phyloP scores from a whole-genome alignment of 2,329 filamentous ascomycete genomes.

The Aspergillus novoparasiticus region DNA sequence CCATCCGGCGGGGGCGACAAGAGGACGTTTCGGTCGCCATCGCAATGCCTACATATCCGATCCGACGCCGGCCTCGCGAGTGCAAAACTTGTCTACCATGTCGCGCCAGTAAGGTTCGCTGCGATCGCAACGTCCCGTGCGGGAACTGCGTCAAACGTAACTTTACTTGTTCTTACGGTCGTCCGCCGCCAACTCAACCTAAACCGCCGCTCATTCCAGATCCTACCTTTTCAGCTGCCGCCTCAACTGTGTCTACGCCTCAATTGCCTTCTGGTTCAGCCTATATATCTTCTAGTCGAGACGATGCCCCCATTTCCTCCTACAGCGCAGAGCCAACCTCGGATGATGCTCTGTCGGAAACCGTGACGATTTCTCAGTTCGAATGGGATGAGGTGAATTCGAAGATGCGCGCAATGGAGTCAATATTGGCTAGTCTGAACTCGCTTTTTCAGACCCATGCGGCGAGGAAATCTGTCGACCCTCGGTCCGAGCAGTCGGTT shows the following conservation, averaged over 20 bases:
- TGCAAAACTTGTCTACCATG: constrained; percentile 54
- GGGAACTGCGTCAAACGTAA: constrained; percentile 46
- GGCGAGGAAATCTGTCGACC: constrained; percentile 20
- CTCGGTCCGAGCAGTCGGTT: constrained; percentile 11
- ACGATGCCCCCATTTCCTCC: constrained; percentile 15
- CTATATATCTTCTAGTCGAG: constrained; percentile 16
- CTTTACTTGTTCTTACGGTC: constrained; percentile 42
- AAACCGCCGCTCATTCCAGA: constrained; percentile 17
- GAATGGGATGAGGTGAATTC: constrained; percentile 41
- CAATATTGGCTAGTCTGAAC: constrained; percentile 35
- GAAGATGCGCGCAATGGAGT: constrained; percentile 40
- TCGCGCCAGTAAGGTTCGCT: constrained; percentile 54
- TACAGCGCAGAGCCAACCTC: constrained; percentile 22
- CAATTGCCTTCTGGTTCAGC: constrained; percentile 12
- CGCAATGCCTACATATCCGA: constrained; percentile 37
- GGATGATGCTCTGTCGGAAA: constrained; percentile 28
- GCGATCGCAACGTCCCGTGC: constrained; percentile 45
- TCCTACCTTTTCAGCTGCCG: constrained; percentile 14
- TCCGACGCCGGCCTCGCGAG: constrained; percentile 40
- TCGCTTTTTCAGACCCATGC: constrained; percentile 34
- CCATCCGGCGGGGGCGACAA: constrained; percentile 19
- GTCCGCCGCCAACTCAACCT: constrained; percentile 24
- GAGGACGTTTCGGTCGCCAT: constrained; percentile 12
- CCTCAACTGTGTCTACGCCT: constrained; percentile 21
- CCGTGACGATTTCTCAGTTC: constrained; percentile 33